Evolutionary conservation across 148 eudicot genomes (phyloP).

Genomic region (Diospyros kaki): DNA sequence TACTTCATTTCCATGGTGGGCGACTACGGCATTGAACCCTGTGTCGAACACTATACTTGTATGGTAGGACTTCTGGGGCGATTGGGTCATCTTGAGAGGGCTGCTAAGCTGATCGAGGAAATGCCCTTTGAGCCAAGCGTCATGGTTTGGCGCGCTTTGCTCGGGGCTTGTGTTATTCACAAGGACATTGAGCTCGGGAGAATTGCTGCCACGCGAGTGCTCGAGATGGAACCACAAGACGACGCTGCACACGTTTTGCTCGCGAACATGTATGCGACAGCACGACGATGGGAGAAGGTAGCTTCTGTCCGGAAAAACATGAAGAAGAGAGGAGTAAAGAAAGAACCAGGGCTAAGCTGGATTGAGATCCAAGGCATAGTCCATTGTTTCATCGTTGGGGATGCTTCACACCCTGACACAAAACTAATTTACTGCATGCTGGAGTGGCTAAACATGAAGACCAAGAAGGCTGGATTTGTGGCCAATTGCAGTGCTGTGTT

Average conservation of each 20-base stretch:
- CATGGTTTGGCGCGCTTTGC: conserved; percentile 91
- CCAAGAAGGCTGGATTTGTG: conserved; percentile 48
- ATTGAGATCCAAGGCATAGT: conserved; percentile 58
- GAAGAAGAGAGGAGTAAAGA: conserved; percentile 74
- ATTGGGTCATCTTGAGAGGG: conserved; percentile 66
- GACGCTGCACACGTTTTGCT: conserved; percentile 66
- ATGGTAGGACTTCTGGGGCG: conserved; percentile 85
- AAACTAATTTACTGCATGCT: conserved; percentile 68
- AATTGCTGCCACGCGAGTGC: conserved; percentile 56
- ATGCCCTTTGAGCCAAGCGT: conserved; percentile 77
- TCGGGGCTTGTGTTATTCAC: conserved; percentile 76
- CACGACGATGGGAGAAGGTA: conserved; percentile 76
- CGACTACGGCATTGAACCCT: conserved; percentile 63
- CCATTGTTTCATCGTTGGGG: conserved; percentile 74
- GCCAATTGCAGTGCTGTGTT: conserved; percentile 51
- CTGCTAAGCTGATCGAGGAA: conserved; percentile 61
- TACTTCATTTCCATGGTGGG: conserved; percentile 55
- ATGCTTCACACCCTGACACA: conserved; percentile 66
- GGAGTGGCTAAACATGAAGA: conserved; percentile 67
- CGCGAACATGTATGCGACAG: conserved; percentile 72
- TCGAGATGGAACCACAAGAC: conserved; percentile 73
- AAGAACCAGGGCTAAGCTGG: conserved; percentile 96
- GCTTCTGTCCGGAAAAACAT: conserved; percentile 74
- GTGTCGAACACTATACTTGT: conserved; percentile 86
- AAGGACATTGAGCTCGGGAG: conserved; percentile 66